A percentile compares a stretch with the other conserved stretches of the same genome.
Evolutionary conservation across 177 flowering plant genomes (phyloP).

Genomic region (Vitis hybrid): DNA sequence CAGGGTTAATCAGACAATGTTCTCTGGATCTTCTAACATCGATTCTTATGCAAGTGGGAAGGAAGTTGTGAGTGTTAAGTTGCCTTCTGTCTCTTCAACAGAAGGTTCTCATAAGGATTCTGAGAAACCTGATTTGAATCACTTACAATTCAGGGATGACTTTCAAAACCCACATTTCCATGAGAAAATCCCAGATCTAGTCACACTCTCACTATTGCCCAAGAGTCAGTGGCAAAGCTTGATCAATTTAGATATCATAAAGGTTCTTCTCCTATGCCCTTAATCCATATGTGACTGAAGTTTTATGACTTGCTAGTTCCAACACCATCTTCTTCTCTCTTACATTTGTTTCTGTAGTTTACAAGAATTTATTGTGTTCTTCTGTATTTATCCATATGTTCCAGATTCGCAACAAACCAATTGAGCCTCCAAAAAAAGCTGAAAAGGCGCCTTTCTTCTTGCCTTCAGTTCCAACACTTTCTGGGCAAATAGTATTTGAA

Average conservation of each 20-base stretch:
- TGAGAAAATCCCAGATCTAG: conserved; percentile 78
- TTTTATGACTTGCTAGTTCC: not conserved
- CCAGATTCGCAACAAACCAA: conserved; percentile 88
- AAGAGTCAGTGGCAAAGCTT: conserved; percentile 98
- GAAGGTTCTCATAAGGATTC: conserved; percentile 36
- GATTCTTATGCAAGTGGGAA: conserved; percentile 77
- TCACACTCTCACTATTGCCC: conserved; percentile 90
- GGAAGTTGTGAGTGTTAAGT: conserved; percentile 57
- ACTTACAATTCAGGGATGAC: conserved; percentile 15
- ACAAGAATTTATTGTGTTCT: not conserved
- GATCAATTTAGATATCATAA: conserved; percentile 87
- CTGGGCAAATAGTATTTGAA: conserved; percentile 79
- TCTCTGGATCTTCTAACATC: conserved; percentile 61
- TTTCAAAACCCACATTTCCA: conserved; percentile 13
- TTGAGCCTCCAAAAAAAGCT: conserved; percentile 96
- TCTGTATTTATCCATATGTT: conserved; percentile 8
- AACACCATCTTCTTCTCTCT: not conserved
- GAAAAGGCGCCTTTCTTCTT: conserved; percentile 92
- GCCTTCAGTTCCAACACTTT: conserved; percentile 85
- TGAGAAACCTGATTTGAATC: conserved; percentile 17
- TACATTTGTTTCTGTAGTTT: not conserved
- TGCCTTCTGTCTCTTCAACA: conserved; percentile 66
- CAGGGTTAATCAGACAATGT: conserved; percentile 93
- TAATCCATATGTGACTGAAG: not conserved
- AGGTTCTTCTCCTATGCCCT: conserved; percentile 36